Conservation (phyloP, 176 grass and related monocot species). For the Calamus simplicifolius region DNA sequence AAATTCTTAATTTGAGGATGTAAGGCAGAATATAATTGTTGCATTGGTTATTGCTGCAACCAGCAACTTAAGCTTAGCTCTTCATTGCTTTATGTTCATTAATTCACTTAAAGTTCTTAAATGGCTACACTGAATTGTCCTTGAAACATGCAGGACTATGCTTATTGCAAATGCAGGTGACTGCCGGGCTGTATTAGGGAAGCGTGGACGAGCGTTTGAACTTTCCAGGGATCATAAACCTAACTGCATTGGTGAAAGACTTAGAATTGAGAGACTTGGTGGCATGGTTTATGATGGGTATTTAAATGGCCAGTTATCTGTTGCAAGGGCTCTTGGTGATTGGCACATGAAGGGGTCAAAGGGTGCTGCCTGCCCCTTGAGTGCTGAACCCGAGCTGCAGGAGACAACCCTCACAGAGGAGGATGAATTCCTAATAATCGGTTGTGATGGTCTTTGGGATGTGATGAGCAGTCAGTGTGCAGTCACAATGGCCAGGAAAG, state of each 20-base stretch:
- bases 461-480: slow-evolving; percentile 95
- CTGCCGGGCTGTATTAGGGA: slow-evolving; percentile 82
- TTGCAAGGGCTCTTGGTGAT: slow-evolving; percentile 82
- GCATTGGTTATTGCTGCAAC: no score
- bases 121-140: not conserved
- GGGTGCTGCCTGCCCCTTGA: slow-evolving; percentile 57
- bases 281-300: slow-evolving; percentile 74
- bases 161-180: slow-evolving; percentile 85
- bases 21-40: no score
- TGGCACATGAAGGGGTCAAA: slow-evolving; percentile 94
- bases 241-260: slow-evolving; percentile 50
- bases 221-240: slow-evolving; percentile 88
- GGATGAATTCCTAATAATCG: slow-evolving; percentile 93
- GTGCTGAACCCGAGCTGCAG: slow-evolving; percentile 70
- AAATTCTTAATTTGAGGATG: no score
- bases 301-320: slow-evolving; percentile 82
- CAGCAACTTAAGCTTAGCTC: no score
- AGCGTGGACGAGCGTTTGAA: slow-evolving; percentile 70
- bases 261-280: slow-evolving; percentile 81
- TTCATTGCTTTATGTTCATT: not conserved
- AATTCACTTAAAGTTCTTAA: not conserved
- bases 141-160: slow-evolving; percentile 41
- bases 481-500: slow-evolving; percentile 72
- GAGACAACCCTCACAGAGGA: slow-evolving; percentile 58
- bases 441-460: slow-evolving; percentile 94